Evolutionary conservation across 441 rosid species (phyloP), one percentile per base, ranked within the genome.

Genomic region (Daphne laureola): DNA sequence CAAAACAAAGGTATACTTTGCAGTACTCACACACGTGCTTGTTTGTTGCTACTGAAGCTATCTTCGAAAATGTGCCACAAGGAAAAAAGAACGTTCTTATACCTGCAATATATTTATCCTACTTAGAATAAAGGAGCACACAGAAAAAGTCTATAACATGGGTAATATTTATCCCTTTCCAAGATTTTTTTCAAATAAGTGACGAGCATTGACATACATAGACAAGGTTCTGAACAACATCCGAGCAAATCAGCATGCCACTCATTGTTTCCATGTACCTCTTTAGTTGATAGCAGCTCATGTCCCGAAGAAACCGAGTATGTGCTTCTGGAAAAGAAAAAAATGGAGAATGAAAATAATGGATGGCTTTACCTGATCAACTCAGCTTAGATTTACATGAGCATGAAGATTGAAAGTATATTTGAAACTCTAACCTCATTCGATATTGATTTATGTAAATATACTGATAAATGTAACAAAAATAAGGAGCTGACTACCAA

Each of bases 221-320:
- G 72, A 66, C 48, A 73, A 64, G 96, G 96, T 62, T 86, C 87
- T 44, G 89, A 77, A 69, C 86, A 91, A 68, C 96, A 91, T 58
- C 83, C 96, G 36, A 91, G 78, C 68, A 91, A 74, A 73, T 91
- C 98, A 8, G 77, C 63, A 26, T 81, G 87, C 98, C 96, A 91
- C 53, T 91, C 95, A 40, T 81, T 88, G 57, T 72, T 59, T n/a
- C 58, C 62, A 43, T 64, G 72, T 17, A 78, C 82, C 54, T 75
- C 79, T 68, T 68, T 81, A 41, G 54, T 70, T 40, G 98, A 81
- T 60, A 78, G 79, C 71, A 84, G 70, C 65, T 82, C 84, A 26
- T 46, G 82, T 50, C 83, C 75, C 8, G 96, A 81, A 42, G 96
- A 80, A 69, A 86, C 73, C 36, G 84, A 76, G 46, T 90, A 83